Evolutionary conservation across 805 yeast genomes (phyloP).

Genomic region (Lipomyces sp.): DNA sequence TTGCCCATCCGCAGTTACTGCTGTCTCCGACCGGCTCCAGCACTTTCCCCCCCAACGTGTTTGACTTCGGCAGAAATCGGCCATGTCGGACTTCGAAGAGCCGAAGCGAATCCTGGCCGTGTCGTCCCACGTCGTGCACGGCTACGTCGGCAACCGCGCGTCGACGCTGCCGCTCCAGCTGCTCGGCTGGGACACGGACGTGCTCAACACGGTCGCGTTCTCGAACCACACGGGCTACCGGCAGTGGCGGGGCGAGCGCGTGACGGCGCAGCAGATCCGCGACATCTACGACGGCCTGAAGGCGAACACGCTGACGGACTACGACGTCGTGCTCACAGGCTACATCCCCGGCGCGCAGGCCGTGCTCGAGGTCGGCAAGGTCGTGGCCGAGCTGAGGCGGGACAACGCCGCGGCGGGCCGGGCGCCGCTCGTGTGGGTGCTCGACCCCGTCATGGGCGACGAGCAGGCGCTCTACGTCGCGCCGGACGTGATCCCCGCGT

Average conservation of each 20-base stretch:
- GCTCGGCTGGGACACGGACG: constrained; percentile 90
- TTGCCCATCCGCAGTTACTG: too few species aligned
- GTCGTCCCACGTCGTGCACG: constrained; percentile 92
- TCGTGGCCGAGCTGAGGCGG: constrained; percentile 40
- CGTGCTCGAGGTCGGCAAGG: constrained; percentile 48
- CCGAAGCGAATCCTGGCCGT: constrained; percentile 48
- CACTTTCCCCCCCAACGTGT: too few species aligned
- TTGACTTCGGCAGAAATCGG: too few species aligned
- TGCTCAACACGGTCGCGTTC: constrained; percentile 79
- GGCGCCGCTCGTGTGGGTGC: constrained; percentile 48
- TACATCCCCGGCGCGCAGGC: constrained; percentile 66
- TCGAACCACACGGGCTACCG: constrained; percentile 81
- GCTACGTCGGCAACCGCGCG: constrained; percentile 91
- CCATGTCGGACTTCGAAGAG: too few species aligned
- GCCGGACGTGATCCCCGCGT: constrained; percentile 56
- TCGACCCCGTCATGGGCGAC: constrained; percentile 94
- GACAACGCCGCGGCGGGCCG: constrained; percentile 29
- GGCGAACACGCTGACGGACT: constrained; percentile 45
- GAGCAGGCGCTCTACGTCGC: constrained; percentile 75
- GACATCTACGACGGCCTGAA: constrained; percentile 56
- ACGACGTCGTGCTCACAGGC: constrained; percentile 73
- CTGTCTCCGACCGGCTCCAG: too few species aligned
- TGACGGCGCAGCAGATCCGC: constrained; percentile 46
- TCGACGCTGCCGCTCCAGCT: constrained; percentile 85
- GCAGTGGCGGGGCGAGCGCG: constrained; percentile 48